Percentiles rank a stretch among this genome's conserved stretches.
phyloP scores from a whole-genome alignment of 495 filamentous ascomycete genomes.

The Tuber melanosporum region DNA sequence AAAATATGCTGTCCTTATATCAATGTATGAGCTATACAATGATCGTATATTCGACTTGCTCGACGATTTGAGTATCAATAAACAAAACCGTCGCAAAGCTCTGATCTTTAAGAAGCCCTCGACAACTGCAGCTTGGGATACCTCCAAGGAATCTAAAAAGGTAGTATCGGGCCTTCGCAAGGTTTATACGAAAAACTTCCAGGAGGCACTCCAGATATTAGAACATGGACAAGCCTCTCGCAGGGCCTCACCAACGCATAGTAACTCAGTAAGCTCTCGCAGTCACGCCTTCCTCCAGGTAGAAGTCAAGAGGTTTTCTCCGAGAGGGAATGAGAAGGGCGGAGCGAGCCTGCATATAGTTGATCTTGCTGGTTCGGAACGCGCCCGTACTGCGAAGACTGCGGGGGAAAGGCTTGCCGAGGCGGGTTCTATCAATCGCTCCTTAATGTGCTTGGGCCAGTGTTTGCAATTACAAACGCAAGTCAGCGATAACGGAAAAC shows the following conservation, averaged over 20 bases:
- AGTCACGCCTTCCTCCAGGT: conserved; percentile 96
- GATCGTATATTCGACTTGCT: conserved; percentile 94
- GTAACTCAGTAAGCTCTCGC: conserved; percentile 78
- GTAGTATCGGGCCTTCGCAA: conserved; percentile 87
- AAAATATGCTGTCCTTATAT: conserved; percentile 83
- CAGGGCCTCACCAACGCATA: conserved; percentile 80
- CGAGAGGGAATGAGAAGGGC: conserved; percentile 23
- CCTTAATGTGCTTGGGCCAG: conserved; percentile 94
- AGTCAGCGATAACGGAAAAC: conserved; percentile 23
- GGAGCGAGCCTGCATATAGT: conserved; percentile 80
- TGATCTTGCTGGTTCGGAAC: conserved; percentile 89
- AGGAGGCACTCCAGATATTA: conserved; percentile 82
- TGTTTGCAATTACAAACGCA: conserved; percentile 88
- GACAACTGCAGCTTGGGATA: conserved; percentile 32
- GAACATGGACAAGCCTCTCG: conserved; percentile 85
- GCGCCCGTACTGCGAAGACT: conserved; percentile 87
- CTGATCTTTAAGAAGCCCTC: conserved; percentile 39
- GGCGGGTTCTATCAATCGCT: conserved; percentile 96
- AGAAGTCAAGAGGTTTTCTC: conserved; percentile 62
- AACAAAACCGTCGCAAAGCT: conserved; percentile 53
- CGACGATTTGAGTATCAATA: conserved; percentile 48
- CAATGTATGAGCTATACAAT: conserved; percentile 99
- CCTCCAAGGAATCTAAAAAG: conserved; percentile 49
- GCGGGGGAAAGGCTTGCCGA: conserved; percentile 85
- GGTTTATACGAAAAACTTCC: conserved; percentile 74